Percentiles rank a stretch among this genome's conserved stretches.
Evolutionary conservation across 805 yeast species (phyloP).

Genomic region (Starmera dryadoides): DNA sequence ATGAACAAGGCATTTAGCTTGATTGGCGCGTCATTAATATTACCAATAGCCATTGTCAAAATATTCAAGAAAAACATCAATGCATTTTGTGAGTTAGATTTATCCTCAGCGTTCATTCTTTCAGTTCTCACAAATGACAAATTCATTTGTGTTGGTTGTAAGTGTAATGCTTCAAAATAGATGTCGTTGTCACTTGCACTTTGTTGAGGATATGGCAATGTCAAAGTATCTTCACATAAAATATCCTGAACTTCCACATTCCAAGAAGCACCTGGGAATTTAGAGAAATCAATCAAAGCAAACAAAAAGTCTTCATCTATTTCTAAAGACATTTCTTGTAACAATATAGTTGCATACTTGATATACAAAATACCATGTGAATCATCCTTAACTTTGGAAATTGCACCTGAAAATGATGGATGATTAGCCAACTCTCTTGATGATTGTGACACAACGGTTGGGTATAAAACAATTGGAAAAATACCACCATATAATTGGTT

Average conservation of each 20-base stretch:
- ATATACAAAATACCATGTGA: slow-evolving; percentile 84
- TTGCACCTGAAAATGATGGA: slow-evolving; percentile 83
- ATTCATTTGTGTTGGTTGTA: slow-evolving; percentile 87
- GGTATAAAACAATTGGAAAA: slow-evolving; percentile 83
- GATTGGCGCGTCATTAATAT: slow-evolving; percentile 94
- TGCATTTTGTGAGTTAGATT: slow-evolving; percentile 53
- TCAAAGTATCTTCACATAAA: slow-evolving; percentile 56
- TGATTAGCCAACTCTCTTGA: slow-evolving; percentile 78
- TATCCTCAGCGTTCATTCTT: slow-evolving; percentile 58
- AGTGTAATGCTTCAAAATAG: slow-evolving; percentile 85
- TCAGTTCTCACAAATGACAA: slow-evolving; percentile 90
- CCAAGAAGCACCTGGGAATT: slow-evolving; percentile 82
- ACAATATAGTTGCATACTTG: slow-evolving; percentile 81
- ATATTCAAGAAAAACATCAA: slow-evolving; percentile 75
- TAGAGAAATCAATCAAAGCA: slow-evolving; percentile 72
- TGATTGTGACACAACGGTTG: slow-evolving; percentile 82
- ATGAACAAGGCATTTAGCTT: slow-evolving; percentile 78
- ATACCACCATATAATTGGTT: slow-evolving; percentile 85
- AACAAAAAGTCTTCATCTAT: slow-evolving; percentile 89
- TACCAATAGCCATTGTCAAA: slow-evolving; percentile 94
- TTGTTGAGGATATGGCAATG: slow-evolving; percentile 63
- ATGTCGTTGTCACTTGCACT: slow-evolving; percentile 58
- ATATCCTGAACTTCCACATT: slow-evolving; percentile 34
- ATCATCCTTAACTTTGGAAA: slow-evolving; percentile 81
- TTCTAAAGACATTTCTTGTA: slow-evolving; percentile 90